Base-by-base conservation (phyloP, 2,329 filamentous ascomycete genomes). In the Thelonectria rubi region DNA sequence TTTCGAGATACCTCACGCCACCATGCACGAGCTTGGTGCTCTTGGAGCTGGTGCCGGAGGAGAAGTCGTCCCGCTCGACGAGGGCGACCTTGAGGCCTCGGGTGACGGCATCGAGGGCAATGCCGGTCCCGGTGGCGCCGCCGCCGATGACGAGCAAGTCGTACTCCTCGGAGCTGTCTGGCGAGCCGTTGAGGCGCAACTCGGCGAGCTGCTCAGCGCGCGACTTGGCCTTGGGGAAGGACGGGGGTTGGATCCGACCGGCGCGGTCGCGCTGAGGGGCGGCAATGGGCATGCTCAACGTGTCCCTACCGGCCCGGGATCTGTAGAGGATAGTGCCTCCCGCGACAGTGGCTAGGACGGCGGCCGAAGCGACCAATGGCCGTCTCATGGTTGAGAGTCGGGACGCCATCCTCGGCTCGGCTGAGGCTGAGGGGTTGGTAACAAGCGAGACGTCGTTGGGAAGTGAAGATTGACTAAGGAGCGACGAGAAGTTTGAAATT, bases 21-120 rank as follows among this genome's bases (percentile, higher is more conserved):
- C 91, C 91, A 77, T 95, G 91, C 17, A 95, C 92, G 55, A 95
- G 83, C 79, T 95, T 95, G 50, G 91, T 95, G 79, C 90, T 93
- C 81, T 94, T 94, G 77, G 90, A 92, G 80, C 90, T 93, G 42
- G 91, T 94, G 30, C 92, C 91, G 64, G 89, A 85, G 69, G 89
- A 89, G 75, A 94, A 95, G 77, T 95, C 91, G 75, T 94, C 92
- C 64, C 91, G 84, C 79, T 95, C 91, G 15, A 95, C 90, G 52
- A 94, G 79, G 12, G 92, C 91, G 61, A 95, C 91, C 78, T 89
- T 92, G 71, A 94, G 80, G 2, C 91, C 91, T 68, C 91, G 85
- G 2, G 91, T 94, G 20, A 88, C 90, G 37, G 91, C 91, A 77
- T 95, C 91, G 47, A 95, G 84, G 12, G 92, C 91, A 70, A 95